These are phyloP conservation scores for Cornus controversa DNA, from an alignment of 148 eudicot species.

Conservation along the genomic window DNA sequence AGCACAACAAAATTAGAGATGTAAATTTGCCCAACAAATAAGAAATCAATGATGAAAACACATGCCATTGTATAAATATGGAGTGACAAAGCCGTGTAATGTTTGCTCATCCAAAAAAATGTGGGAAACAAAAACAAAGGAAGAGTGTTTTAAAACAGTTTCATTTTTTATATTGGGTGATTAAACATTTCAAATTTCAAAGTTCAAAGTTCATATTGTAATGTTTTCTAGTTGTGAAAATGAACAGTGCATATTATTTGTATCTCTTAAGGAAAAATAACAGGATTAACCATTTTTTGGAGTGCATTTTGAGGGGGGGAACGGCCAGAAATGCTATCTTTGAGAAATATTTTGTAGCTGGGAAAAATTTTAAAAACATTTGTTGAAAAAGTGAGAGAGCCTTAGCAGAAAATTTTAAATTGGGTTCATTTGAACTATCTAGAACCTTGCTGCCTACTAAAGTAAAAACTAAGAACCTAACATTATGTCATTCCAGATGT, in stretches of 20 bases:
- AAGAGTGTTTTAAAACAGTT: neutral
- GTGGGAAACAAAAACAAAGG: neutral
- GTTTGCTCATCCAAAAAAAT: too few relatives aligned
- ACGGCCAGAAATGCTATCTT: too few relatives aligned
- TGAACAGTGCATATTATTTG: neutral
- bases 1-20: neutral
- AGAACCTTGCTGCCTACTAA: too few relatives aligned
- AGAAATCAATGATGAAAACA: neutral
- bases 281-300: neutral
- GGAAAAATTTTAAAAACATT: too few relatives aligned
- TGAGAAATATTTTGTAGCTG: too few relatives aligned
- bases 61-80: neutral
- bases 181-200: neutral
- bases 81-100: too few relatives aligned
- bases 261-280: too few relatives aligned
- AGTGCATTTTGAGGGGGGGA: neutral
- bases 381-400: too few relatives aligned
- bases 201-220: neutral
- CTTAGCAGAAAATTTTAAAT: too few relatives aligned
- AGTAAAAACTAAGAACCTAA: too few relatives aligned
- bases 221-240: neutral
- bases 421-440: too few relatives aligned
- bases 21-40: neutral
- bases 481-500: too few relatives aligned
- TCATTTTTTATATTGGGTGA: neutral